These are phyloP conservation scores for Talaromyces sp. DNA, from an alignment of 2,329 filamentous ascomycete genomes.

Conservation along the genomic window DNA sequence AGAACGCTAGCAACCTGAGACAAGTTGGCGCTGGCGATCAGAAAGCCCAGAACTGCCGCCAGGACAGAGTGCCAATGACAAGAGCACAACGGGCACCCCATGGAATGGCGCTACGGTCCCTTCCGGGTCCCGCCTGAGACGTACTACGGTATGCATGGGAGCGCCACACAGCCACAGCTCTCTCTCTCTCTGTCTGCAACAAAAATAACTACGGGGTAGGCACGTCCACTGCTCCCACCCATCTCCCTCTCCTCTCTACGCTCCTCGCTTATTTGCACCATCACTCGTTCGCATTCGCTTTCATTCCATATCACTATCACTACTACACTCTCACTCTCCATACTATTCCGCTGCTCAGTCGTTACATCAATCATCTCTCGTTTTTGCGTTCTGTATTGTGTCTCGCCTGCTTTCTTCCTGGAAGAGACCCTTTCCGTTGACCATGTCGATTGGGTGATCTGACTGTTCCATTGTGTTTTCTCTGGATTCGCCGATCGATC, in stretches of 20 bases:
- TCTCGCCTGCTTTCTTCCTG: background rate
- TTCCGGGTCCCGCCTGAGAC: background rate
- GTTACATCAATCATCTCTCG: background rate
- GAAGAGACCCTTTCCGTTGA: background rate
- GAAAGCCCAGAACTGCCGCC: background rate
- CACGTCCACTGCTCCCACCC: background rate
- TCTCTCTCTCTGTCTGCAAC: background rate
- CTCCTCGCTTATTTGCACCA: background rate
- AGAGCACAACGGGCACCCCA: background rate
- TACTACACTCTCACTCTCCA: background rate
- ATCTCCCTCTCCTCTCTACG: background rate
- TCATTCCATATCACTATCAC: background rate
- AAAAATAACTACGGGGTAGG: background rate
- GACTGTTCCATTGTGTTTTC: background rate
- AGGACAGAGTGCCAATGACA: background rate
- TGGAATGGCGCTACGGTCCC: background rate
- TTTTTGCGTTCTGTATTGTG: background rate
- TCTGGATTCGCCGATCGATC: background rate
- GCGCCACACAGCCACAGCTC: slow-evolving; percentile 5
- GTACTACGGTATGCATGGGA: background rate
- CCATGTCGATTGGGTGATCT: background rate
- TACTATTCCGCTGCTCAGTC: background rate
- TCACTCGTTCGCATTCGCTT: background rate
- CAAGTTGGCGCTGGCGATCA: slow-evolving; percentile 7
- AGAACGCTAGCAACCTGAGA: slow-evolving; percentile 1